Conservation (phyloP, 75 land plant species). For the Picea glauca region DNA sequence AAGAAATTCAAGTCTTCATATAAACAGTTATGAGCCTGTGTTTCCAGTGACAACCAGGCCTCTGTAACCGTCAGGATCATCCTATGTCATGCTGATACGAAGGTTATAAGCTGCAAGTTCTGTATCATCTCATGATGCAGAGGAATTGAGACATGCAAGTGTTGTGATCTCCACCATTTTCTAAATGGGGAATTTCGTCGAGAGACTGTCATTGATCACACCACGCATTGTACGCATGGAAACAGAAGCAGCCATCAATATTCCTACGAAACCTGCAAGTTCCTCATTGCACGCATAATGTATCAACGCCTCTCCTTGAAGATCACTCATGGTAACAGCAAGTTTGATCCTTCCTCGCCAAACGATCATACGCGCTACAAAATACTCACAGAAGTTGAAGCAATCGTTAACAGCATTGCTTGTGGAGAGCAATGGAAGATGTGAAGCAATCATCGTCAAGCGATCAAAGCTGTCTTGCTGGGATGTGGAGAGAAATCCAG, state of each 20-base stretch:
- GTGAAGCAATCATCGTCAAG: neutral
- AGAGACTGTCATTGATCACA: neutral
- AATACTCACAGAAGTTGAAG: neutral
- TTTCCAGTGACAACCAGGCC: too few species aligned
- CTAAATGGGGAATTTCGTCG: neutral
- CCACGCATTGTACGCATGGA: too few species aligned
- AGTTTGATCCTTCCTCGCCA: neutral
- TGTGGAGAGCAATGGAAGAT: neutral
- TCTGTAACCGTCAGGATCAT: too few species aligned
- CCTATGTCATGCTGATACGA: too few species aligned
- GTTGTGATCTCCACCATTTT: too few species aligned
- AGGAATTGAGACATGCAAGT: too few species aligned
- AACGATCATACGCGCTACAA: neutral
- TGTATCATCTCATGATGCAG: too few species aligned
- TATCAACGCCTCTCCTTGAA: neutral
- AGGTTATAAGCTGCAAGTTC: too few species aligned
- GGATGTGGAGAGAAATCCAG: conserved; percentile 63
- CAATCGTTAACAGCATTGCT: neutral
- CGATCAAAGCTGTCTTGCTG: neutral
- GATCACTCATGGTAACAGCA: neutral
- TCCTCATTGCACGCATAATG: neutral
- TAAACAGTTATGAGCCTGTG: too few species aligned
- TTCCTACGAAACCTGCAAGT: neutral
- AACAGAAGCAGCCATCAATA: neutral
- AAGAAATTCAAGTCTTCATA: too few species aligned